These are phyloP conservation scores for Chaetomium sp. DNA, from an alignment of 2,329 filamentous ascomycete species.

Conservation along the genomic window DNA sequence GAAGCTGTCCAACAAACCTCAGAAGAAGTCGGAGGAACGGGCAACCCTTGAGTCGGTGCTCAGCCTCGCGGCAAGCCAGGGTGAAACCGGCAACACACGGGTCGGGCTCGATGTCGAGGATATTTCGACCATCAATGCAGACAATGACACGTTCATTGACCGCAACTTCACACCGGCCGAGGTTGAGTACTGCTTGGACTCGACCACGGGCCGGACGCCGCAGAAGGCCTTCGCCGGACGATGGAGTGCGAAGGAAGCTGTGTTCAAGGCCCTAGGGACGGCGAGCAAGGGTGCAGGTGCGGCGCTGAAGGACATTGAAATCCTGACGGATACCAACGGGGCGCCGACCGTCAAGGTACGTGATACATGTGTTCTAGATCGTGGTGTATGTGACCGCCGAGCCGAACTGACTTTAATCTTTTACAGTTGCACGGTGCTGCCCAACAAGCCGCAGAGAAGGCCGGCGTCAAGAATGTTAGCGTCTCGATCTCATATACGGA, in stretches of 20 bases:
- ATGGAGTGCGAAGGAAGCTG: constrained; percentile 97
- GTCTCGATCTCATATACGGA: constrained; percentile 97
- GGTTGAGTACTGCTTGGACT: constrained; percentile 77
- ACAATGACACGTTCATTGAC: constrained; percentile 88
- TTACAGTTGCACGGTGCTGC: constrained; percentile 78
- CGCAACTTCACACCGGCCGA: constrained; percentile 88
- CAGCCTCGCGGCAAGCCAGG: constrained; percentile 65
- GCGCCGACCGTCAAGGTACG: constrained; percentile 81
- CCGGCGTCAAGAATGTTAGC: constrained; percentile 79
- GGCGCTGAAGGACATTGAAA: constrained; percentile 90
- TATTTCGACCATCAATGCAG: constrained; percentile 78
- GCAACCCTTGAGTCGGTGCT: constrained; percentile 69
- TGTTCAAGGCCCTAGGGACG: constrained; percentile 95
- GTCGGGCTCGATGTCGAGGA: constrained; percentile 93
- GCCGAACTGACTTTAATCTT: neutral
- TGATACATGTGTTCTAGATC: neutral
- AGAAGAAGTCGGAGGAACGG: constrained; percentile 42
- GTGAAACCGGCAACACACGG: constrained; percentile 61
- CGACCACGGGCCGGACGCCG: constrained; percentile 53
- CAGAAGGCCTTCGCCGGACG: constrained; percentile 89
- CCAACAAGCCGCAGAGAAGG: constrained; percentile 72
- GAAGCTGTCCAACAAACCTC: constrained; percentile 52
- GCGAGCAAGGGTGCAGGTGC: constrained; percentile 82
- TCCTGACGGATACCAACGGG: constrained; percentile 71
- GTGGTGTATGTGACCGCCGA: neutral